Base-by-base conservation (phyloP, 108 stramenopile species). In the Nannochloropsis gaditana region DNA sequence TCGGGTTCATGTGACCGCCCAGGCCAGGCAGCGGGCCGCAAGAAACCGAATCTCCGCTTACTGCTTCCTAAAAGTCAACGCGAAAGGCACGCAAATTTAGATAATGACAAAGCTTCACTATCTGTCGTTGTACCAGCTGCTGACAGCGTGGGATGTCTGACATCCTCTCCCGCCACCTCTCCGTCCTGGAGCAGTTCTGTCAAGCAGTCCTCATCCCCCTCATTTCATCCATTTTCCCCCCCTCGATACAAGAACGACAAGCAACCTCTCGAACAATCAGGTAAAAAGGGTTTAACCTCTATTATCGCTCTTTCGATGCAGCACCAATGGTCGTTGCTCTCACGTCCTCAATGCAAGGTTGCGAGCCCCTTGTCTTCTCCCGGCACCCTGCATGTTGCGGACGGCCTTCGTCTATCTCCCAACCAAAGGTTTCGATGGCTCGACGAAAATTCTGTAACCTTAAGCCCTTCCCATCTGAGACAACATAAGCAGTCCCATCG, bases 251-350 rank as follows among this genome's bases (percentile, higher is more conserved):
- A 31, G 31, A 31, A 31, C 1, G 59, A 73, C 59, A 73, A 73
- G 59, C 59, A 73, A n/a, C 59, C 59, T 31, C 31, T 31, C 31
- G 31, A 31, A 31, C 31, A 31, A 8, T n/a, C 59, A 73, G 15
- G 19, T 73, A 73, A 73, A n/a, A n/a, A 15, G 59, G 59, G 59
- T n/a, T n/a, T 73, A n/a, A 73, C 59, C 59, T 73, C 59, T 15
- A 73, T 73, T n/a, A 73, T 73, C 59, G 59, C 59, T n/a, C 59
- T 73, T n/a, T 73, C 59, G 19, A 73, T 73, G 59, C 59, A 73
- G 59, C 59, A 73, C n/a, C 59, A 73, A 73, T 73, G 59, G 59
- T 73, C 59, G 19, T n/a, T 73, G n/a, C 59, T 73, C n/a, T 73
- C 59, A 73, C 59, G 59, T 15, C 59, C 59, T n/a, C 59, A 73